phyloP scores from a whole-genome alignment of 1,284 basidiomycete species.

The Inonotus obliquus region DNA sequence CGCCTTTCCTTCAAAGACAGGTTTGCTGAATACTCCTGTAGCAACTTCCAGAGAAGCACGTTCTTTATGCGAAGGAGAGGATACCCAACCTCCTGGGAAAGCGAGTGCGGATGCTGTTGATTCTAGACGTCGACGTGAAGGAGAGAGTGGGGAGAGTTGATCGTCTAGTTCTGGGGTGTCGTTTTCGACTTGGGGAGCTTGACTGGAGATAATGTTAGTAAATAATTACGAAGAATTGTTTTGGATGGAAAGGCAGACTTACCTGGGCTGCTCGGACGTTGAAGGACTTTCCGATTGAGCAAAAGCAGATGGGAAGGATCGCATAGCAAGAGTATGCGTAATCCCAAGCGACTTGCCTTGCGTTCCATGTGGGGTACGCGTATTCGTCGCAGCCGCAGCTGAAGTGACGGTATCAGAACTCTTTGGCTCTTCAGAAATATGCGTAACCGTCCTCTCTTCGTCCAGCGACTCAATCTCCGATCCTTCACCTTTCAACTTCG shows the following conservation, averaged over 20 bases:
- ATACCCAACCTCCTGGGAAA: constrained; percentile 16
- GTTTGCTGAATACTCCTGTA: constrained; percentile 14
- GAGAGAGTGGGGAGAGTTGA: neutral
- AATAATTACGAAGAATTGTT: neutral
- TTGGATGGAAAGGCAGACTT: neutral
- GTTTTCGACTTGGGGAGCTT: neutral
- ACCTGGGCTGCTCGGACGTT: neutral
- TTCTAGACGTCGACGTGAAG: constrained; percentile 12
- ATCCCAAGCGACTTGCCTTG: neutral
- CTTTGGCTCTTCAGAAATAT: neutral
- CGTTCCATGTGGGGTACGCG: neutral
- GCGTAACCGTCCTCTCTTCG: constrained; percentile 1
- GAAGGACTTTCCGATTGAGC: neutral
- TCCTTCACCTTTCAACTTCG: constrained; percentile 5
- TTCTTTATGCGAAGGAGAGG: constrained; percentile 4
- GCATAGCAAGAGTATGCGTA: constrained; percentile 11
- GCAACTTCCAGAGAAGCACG: constrained; percentile 17
- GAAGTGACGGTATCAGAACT: constrained; percentile 3
- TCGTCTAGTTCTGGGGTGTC: neutral
- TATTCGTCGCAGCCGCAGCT: too few species aligned
- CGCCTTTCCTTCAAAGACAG: neutral
- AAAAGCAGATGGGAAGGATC: constrained; percentile 13
- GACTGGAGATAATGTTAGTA: neutral
- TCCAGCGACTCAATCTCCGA: constrained; percentile 11
- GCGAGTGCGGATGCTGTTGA: constrained; percentile 14